These are phyloP conservation scores for Magnolia kwangsiensis DNA, from an alignment of 164 flowering plant species.

Conservation along the genomic window DNA sequence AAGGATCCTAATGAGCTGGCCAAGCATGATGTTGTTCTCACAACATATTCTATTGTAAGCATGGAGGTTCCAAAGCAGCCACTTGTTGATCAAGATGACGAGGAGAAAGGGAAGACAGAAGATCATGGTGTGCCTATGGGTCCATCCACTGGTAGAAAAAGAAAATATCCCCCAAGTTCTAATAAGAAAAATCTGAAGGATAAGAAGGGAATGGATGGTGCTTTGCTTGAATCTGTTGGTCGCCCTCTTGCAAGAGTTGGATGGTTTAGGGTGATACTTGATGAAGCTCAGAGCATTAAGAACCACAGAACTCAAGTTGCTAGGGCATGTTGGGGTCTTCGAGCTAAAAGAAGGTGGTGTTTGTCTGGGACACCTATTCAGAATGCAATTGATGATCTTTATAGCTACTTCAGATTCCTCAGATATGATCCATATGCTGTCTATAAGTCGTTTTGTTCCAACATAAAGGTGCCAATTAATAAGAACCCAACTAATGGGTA, in stretches of 20 bases:
- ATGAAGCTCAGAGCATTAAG: conserved; percentile 98
- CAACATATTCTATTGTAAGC: conserved; percentile 87
- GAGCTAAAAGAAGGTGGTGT: conserved; percentile 98
- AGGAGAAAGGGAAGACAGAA: conserved; percentile 32
- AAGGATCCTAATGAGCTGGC: conserved; percentile 78
- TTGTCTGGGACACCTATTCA: conserved; percentile 98
- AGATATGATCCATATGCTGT: conserved; percentile 74
- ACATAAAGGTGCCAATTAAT: conserved; percentile 64
- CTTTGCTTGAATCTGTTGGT: conserved; percentile 40
- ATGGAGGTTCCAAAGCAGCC: conserved; percentile 97
- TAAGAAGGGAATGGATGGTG: conserved; percentile 40
- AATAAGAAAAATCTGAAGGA: conserved; percentile 19
- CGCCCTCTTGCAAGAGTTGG: conserved; percentile 88
- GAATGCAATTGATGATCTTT: conserved; percentile 89
- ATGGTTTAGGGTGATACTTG: conserved; percentile 88
- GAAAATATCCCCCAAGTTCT: background rate
- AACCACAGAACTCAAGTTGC: conserved; percentile 95
- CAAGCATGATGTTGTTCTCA: conserved; percentile 85
- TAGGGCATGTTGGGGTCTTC: conserved; percentile 93
- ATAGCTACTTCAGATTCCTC: conserved; percentile 95
- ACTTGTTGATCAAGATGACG: conserved; percentile 72
- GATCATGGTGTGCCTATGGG: background rate
- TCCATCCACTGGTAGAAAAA: background rate
- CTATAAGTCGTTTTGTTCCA: conserved; percentile 57
- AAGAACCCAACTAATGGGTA: conserved; percentile 68